A percentile compares a stretch with the other conserved stretches of the same genome.
Evolutionary conservation across 1,284 basidiomycete species (phyloP).

Genomic region (Ceratorhiza oryzae-sativae): DNA sequence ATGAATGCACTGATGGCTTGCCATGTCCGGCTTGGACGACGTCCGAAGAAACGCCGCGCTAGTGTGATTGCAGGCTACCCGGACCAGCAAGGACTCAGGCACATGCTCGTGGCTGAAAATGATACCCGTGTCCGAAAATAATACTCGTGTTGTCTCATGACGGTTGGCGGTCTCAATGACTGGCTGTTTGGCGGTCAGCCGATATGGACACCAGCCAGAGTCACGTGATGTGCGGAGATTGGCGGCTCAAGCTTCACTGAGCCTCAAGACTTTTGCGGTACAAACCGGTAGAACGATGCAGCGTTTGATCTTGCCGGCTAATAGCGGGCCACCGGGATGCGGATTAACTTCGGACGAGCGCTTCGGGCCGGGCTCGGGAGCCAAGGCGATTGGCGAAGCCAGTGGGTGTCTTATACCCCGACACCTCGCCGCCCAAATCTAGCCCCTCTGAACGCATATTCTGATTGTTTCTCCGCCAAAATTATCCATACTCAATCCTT

Average conservation of each 20-base stretch:
- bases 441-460: not conserved
- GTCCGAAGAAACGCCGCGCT: conserved; percentile 24
- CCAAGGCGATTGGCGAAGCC: conserved; percentile 1
- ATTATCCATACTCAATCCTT: not conserved
- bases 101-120: not conserved
- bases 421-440: conserved; percentile 17
- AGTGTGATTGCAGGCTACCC: not conserved
- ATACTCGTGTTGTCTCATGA: not conserved
- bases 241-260: not conserved
- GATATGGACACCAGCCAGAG: not conserved
- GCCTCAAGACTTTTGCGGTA: not conserved
- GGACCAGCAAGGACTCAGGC: not conserved
- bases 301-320: not conserved
- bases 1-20: not conserved
- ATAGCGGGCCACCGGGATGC: not conserved
- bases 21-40: not conserved
- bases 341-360: not conserved
- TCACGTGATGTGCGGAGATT: not conserved
- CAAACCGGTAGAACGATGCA: not conserved
- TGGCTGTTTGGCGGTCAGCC: not conserved
- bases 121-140: not conserved
- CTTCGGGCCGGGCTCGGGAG: not conserved
- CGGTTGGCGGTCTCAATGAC: not conserved
- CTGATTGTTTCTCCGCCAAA: conserved; percentile 19
- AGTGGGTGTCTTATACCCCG: conserved; percentile 8